Conservation (phyloP, 208 protist genomes). For the Acanthamoeba triangularis region DNA sequence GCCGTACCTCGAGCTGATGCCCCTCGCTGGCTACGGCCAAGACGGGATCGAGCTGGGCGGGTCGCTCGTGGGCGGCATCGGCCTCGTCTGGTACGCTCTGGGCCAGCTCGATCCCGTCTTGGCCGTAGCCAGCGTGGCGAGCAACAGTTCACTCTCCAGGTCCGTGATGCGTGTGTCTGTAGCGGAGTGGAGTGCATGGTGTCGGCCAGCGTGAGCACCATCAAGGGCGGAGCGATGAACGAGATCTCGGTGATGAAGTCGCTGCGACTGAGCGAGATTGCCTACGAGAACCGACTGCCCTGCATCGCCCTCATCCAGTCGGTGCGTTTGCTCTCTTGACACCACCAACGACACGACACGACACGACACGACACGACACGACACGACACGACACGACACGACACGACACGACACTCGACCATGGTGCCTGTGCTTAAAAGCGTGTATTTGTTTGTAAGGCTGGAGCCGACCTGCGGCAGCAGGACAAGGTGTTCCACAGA, state of each 20-base stretch:
- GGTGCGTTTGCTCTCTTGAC: background rate
- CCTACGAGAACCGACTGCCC: constrained; percentile 77
- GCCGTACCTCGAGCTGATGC: constrained; percentile 84
- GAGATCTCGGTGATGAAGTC: constrained; percentile 68
- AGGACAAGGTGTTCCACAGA: constrained; percentile 82
- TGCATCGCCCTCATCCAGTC: constrained; percentile 79
- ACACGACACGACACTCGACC: too few species aligned
- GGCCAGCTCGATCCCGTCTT: background rate
- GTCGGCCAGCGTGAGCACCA: constrained; percentile 79
- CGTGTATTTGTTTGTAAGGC: constrained; percentile 8
- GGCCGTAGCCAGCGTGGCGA: too few species aligned
- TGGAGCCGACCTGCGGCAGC: constrained; percentile 81
- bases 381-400: too few species aligned
- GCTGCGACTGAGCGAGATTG: constrained; percentile 73
- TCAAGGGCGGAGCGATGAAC: constrained; percentile 82
- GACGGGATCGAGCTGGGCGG: constrained; percentile 70
- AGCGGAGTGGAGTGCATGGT: constrained; percentile 83
- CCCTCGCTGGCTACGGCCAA: constrained; percentile 82
- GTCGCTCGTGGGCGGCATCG: constrained; percentile 78
- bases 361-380: background rate
- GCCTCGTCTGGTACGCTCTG: constrained; percentile 77
- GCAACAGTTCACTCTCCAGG: background rate
- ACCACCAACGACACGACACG: background rate
- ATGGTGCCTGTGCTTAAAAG: background rate
- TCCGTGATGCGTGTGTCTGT: background rate